Conservation (phyloP, 768 basidiomycete genomes). For the Mycena belliarum region DNA sequence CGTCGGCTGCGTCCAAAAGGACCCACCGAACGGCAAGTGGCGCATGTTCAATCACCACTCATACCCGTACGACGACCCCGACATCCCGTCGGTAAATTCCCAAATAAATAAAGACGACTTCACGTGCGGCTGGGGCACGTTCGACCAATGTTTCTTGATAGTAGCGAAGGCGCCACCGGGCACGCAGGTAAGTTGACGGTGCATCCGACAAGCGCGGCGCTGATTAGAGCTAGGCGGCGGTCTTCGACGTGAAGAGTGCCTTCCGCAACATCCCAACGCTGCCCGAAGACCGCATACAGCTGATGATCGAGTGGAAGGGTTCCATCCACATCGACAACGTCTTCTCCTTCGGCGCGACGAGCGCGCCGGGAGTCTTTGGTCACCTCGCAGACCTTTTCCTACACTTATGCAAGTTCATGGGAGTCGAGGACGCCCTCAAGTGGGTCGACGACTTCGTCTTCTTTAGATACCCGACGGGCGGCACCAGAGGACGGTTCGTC, state of each 20-base stretch:
- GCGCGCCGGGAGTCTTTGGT: neutral
- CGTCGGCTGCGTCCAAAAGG: too few relatives aligned
- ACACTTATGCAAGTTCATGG: too few relatives aligned
- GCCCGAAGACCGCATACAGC: neutral
- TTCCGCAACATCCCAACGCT: too few relatives aligned
- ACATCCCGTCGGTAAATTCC: too few relatives aligned
- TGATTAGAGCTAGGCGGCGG: neutral
- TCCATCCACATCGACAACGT: neutral
- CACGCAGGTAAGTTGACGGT: too few relatives aligned
- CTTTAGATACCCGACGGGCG: conserved; percentile 10
- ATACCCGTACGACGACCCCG: too few relatives aligned
- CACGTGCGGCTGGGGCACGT: neutral
- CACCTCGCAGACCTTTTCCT: too few relatives aligned
- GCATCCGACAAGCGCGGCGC: too few relatives aligned
- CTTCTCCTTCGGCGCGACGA: neutral
- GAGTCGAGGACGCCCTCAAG: too few relatives aligned
- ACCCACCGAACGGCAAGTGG: too few relatives aligned
- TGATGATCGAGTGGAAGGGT: neutral
- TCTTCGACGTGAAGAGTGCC: neutral
- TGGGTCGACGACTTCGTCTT: conserved; percentile 5
- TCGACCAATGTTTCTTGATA: neutral
- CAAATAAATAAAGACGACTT: neutral
- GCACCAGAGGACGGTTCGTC: neutral
- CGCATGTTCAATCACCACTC: too few relatives aligned
- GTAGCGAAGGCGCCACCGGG: neutral